Evolutionary conservation across 768 basidiomycete species (phyloP).

Genomic region (Mycena alexandri): DNA sequence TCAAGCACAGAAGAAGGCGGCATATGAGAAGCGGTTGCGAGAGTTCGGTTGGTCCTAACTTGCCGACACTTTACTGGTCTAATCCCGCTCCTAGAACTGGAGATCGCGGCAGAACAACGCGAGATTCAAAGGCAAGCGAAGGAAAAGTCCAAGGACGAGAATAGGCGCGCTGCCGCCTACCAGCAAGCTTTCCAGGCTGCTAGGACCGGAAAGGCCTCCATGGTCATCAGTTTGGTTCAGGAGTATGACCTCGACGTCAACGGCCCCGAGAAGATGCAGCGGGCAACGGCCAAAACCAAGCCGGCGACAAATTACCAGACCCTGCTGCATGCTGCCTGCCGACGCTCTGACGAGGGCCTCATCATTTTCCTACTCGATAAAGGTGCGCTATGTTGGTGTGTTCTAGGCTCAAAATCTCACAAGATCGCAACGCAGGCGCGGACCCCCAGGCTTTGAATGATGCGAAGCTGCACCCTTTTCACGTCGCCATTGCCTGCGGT

Average conservation of each 20-base stretch:
- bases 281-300: constrained; percentile 40
- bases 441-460: constrained; percentile 47
- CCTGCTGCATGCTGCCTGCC: constrained; percentile 53
- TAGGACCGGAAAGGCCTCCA: constrained; percentile 40
- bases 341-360: constrained; percentile 47
- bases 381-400: constrained; percentile 46
- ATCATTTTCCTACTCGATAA: constrained; percentile 51
- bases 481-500: constrained; percentile 49
- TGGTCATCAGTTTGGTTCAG: constrained; percentile 44
- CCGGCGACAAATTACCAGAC: constrained; percentile 43
- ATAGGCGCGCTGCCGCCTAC: constrained; percentile 42
- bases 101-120: constrained; percentile 50
- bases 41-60: constrained; percentile 46
- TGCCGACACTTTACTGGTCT: background rate
- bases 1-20: constrained; percentile 47
- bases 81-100: constrained; percentile 42
- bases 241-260: constrained; percentile 50
- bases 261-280: constrained; percentile 43
- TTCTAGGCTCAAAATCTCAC: constrained; percentile 2
- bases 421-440: constrained; percentile 44
- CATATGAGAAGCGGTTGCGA: constrained; percentile 48
- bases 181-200: constrained; percentile 46
- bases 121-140: constrained; percentile 42
- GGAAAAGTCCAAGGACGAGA: constrained; percentile 42
- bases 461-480: constrained; percentile 50